Evolutionary conservation across 2,329 filamentous ascomycete species (phyloP).

Genomic region (Trichophyton verrucosum): DNA sequence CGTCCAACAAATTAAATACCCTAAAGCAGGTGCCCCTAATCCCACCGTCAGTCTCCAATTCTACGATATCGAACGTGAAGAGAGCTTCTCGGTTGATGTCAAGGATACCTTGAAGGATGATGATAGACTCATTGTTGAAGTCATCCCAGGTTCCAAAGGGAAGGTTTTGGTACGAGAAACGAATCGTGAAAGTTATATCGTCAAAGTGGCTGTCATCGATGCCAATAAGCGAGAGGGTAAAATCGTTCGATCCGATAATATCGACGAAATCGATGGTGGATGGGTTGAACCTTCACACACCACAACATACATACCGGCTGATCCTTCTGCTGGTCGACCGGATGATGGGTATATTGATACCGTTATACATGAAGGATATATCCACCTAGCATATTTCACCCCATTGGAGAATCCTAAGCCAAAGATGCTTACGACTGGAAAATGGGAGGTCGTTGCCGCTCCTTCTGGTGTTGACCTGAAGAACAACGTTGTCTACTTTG

Average conservation of each 20-base stretch:
- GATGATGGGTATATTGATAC: conserved; percentile 90
- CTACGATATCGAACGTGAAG: conserved; percentile 65
- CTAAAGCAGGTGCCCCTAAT: conserved; percentile 88
- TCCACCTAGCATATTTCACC: conserved; percentile 87
- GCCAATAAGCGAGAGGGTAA: conserved; percentile 60
- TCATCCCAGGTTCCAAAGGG: conserved; percentile 71
- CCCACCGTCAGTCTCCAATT: conserved; percentile 79
- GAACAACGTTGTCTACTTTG: conserved; percentile 82
- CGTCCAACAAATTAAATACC: conserved; percentile 86
- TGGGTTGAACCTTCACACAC: conserved; percentile 93
- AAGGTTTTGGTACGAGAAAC: conserved; percentile 83
- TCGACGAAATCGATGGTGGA: conserved; percentile 77
- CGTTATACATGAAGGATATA: conserved; percentile 70
- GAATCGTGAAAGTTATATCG: conserved; percentile 83
- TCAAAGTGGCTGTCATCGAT: conserved; percentile 79
- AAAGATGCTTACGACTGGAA: conserved; percentile 69
- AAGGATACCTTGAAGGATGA: conserved; percentile 65
- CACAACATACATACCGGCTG: conserved; percentile 75
- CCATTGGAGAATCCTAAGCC: conserved; percentile 75
- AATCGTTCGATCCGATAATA: conserved; percentile 65
- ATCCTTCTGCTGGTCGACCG: conserved; percentile 59
- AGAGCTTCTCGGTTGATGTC: conserved; percentile 69
- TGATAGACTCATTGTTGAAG: conserved; percentile 80
- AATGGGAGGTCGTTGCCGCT: conserved; percentile 83
- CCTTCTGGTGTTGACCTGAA: conserved; percentile 74